A percentile compares a stretch with the other conserved stretches of the same genome.
phyloP scores from a whole-genome alignment of 495 filamentous ascomycete genomes.

The Penicillium simplicissimum region DNA sequence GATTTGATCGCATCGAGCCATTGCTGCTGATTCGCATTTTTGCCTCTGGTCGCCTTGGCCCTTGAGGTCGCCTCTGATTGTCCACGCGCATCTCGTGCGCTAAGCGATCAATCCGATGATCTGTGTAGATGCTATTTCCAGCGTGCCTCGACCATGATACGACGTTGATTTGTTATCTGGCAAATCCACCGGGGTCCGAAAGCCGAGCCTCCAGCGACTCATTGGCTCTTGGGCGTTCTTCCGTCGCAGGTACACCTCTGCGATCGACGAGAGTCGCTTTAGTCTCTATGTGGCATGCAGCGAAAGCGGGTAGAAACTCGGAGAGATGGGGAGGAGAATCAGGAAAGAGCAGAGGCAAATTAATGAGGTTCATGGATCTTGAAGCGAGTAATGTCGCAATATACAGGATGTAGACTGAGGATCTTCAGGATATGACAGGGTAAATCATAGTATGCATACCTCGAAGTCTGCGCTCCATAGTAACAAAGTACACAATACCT shows the following conservation, averaged over 20 bases:
- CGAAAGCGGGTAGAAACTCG: conserved; percentile 11
- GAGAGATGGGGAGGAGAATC: conserved; percentile 5
- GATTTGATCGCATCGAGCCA: not conserved
- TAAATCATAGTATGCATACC: not conserved
- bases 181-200: not conserved
- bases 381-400: not conserved
- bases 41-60: not conserved
- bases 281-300: conserved; percentile 17
- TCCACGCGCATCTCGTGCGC: not conserved
- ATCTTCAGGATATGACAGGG: not conserved
- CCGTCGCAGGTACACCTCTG: conserved; percentile 16
- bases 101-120: not conserved
- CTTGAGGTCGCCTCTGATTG: not conserved
- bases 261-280: conserved; percentile 16
- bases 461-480: not conserved
- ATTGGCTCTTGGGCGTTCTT: conserved; percentile 1
- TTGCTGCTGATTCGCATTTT: not conserved
- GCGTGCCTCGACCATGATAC: not conserved
- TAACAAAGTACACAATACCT: not conserved
- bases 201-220: not conserved
- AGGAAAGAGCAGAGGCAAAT: not conserved
- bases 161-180: conserved; percentile 3
- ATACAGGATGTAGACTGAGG: not conserved
- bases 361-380: not conserved
- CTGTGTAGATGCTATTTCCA: not conserved